Conservation (phyloP, 2,329 filamentous ascomycete species). For the Hymenoscyphus repandus region DNA sequence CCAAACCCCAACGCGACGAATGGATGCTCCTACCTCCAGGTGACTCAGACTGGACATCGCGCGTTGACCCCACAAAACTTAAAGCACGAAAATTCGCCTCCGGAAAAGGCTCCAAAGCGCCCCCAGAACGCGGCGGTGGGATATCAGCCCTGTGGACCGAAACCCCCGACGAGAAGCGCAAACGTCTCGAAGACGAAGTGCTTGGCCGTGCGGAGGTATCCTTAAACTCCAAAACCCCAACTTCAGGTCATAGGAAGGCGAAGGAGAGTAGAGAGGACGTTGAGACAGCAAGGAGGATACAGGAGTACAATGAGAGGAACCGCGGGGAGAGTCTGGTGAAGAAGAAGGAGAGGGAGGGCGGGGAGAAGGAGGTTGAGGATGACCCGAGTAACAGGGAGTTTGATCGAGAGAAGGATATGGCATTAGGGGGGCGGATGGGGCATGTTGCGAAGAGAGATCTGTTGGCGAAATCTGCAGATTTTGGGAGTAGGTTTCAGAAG, state of each 20-base stretch:
- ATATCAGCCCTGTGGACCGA: constrained; percentile 70
- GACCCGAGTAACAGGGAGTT: constrained; percentile 87
- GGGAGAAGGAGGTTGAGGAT: constrained; percentile 63
- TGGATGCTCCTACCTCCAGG: constrained; percentile 75
- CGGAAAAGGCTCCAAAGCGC: constrained; percentile 50
- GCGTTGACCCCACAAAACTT: constrained; percentile 79
- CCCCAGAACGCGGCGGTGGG: constrained; percentile 27
- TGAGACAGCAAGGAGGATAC: constrained; percentile 44
- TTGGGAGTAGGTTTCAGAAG: constrained; percentile 46
- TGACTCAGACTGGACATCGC: constrained; percentile 45
- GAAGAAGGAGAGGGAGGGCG: constrained; percentile 26
- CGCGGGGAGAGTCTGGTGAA: constrained; percentile 56
- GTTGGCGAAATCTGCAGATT: constrained; percentile 72
- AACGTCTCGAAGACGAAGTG: constrained; percentile 73
- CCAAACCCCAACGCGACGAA: constrained; percentile 66
- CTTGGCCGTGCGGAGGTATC: constrained; percentile 54
- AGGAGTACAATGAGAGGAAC: constrained; percentile 52
- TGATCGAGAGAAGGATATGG: constrained; percentile 92
- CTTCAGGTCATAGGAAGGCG: constrained; percentile 14
- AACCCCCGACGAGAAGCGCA: constrained; percentile 81
- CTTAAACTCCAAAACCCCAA: constrained; percentile 8
- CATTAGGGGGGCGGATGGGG: constrained; percentile 64
- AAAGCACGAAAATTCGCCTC: constrained; percentile 79
- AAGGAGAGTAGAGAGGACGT: constrained; percentile 32
- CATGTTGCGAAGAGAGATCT: constrained; percentile 71